Conservation (phyloP, 1,139 yeast species). For the Candida mesenterica region DNA sequence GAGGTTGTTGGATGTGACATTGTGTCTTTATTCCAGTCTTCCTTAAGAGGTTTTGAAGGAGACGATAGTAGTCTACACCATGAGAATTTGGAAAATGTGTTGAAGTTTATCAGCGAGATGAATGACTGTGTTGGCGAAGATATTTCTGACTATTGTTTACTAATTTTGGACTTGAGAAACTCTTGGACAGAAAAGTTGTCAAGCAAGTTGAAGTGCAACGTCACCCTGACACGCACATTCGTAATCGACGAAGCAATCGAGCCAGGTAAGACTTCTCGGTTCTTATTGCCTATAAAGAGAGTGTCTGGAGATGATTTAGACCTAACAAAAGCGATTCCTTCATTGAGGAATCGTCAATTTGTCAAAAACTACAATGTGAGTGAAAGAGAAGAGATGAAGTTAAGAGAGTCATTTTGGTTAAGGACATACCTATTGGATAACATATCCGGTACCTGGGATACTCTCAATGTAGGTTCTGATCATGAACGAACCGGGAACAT, state of each 20-base stretch:
- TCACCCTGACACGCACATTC: slow-evolving; percentile 17
- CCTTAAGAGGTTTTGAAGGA: slow-evolving; percentile 21
- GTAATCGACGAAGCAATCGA: slow-evolving; percentile 31
- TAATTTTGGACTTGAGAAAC: slow-evolving; percentile 69
- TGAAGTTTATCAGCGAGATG: slow-evolving; percentile 21
- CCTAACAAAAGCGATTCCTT: slow-evolving; percentile 62
- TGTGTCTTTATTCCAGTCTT: slow-evolving; percentile 45
- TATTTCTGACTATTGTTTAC: slow-evolving; percentile 55
- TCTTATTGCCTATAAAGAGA: slow-evolving; percentile 68
- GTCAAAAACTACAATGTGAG: slow-evolving; percentile 59
- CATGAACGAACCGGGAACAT: slow-evolving; percentile 49
- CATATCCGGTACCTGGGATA: slow-evolving; percentile 65
- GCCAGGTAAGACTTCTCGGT: slow-evolving; percentile 55
- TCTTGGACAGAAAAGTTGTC: slow-evolving; percentile 54
- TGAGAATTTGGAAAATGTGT: slow-evolving; percentile 18
- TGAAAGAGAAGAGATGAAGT: slow-evolving; percentile 52
- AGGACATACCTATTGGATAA: slow-evolving; percentile 60
- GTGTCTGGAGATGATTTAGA: slow-evolving; percentile 44
- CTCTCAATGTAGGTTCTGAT: slow-evolving; percentile 16
- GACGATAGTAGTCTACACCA: slow-evolving; percentile 20
- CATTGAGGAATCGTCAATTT: slow-evolving; percentile 70
- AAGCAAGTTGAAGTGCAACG: slow-evolving; percentile 19
- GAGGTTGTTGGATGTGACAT: slow-evolving; percentile 76
- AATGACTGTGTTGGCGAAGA: slow-evolving; percentile 19
- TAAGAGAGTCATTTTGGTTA: slow-evolving; percentile 77